Percentiles rank a stretch among this genome's conserved stretches.
Evolutionary conservation across 2,329 filamentous ascomycete species (phyloP).

Genomic region (Fusarium cyanostomum): DNA sequence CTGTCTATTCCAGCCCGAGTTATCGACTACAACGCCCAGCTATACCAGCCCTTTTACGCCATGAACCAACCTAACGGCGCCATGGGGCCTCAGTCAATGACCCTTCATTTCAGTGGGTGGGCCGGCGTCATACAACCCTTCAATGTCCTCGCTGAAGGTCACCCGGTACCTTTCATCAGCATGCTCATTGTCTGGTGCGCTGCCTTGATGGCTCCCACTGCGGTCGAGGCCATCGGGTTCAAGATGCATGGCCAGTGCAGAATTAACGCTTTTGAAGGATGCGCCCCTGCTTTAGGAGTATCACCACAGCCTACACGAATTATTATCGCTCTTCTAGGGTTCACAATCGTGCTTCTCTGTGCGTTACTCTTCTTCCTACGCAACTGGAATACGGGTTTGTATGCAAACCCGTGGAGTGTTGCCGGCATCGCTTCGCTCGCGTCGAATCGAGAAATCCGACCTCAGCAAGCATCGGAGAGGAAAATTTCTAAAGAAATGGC

Average conservation of each 20-base stretch:
- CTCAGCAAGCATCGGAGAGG: conserved; percentile 27
- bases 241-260: conserved; percentile 42
- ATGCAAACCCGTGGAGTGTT: conserved; percentile 48
- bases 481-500: conserved; percentile 40
- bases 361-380: conserved; percentile 32
- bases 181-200: conserved; percentile 41
- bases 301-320: conserved; percentile 27
- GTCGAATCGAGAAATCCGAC: conserved; percentile 38
- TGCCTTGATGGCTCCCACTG: conserved; percentile 34
- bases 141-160: conserved; percentile 45
- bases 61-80: conserved; percentile 53
- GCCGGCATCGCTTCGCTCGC: conserved; percentile 40
- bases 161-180: conserved; percentile 38
- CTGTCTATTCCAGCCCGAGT: conserved; percentile 55
- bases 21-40: conserved; percentile 54
- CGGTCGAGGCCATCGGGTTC: conserved; percentile 40
- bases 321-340: conserved; percentile 32
- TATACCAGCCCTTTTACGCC: conserved; percentile 57
- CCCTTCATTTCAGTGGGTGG: conserved; percentile 53
- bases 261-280: conserved; percentile 29
- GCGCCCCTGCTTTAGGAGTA: conserved; percentile 38
- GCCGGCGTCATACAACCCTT: conserved; percentile 50
- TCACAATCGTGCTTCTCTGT: conserved; percentile 35
- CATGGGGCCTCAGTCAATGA: conserved; percentile 53
- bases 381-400: conserved; percentile 37